phyloP scores from a whole-genome alignment of 108 stramenopile species.

The Heterococcus sp. region DNA sequence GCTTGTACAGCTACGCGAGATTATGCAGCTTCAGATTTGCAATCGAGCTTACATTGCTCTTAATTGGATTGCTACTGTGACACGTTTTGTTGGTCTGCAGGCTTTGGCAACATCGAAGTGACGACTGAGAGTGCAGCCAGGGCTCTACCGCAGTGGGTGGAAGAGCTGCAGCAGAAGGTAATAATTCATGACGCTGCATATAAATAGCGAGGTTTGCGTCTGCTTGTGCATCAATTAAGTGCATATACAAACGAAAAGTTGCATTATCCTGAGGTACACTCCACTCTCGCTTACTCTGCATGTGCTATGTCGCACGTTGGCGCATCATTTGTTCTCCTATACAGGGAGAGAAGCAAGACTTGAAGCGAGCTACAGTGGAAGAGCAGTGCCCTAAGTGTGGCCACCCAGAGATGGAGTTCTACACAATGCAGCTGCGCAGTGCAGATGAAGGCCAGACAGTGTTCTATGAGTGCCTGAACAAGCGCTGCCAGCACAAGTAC shows the following conservation, averaged over 20 bases:
- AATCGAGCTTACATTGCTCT: not conserved
- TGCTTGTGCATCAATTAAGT: not conserved
- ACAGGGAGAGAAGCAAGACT: too few species aligned
- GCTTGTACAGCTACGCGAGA: too few species aligned
- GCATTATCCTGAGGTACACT: too few species aligned
- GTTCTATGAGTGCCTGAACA: conserved; percentile 84
- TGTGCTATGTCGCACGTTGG: too few species aligned
- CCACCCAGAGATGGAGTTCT: conserved; percentile 83
- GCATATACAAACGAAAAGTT: not conserved
- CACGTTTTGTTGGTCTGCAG: too few species aligned
- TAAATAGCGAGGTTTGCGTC: not conserved
- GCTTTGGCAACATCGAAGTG: not conserved
- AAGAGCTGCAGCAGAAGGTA: not conserved
- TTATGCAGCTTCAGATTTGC: not conserved
- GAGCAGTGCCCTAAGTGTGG: conserved; percentile 92
- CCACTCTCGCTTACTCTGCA: too few species aligned
- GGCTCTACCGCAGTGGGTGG: not conserved
- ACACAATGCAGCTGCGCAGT: conserved; percentile 91
- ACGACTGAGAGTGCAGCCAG: not conserved
- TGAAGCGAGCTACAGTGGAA: too few species aligned
- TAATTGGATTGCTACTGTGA: not conserved
- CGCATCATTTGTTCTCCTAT: not conserved
- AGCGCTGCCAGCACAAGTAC: conserved; percentile 37
- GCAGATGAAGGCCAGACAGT: conserved; percentile 98
- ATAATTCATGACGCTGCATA: not conserved